Evolutionary conservation across 441 rosid genomes (phyloP).

Genomic region (Corymbia calophylla): DNA sequence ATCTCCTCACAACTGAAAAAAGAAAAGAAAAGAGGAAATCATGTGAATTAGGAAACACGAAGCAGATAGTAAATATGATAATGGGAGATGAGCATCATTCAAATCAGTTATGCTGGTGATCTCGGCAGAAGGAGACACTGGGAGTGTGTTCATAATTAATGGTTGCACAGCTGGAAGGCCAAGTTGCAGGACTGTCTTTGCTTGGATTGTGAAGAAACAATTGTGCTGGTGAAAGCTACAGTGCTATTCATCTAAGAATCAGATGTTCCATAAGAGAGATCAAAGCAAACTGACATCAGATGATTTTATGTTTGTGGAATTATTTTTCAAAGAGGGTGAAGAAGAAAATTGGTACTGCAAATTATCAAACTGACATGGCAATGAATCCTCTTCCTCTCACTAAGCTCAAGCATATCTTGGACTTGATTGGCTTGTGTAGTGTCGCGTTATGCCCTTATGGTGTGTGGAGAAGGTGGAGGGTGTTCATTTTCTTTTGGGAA

Average conservation of each 20-base stretch:
- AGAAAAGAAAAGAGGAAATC: neutral
- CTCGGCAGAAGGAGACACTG: neutral
- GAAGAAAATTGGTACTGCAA: neutral
- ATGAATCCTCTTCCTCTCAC: neutral
- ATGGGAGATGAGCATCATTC: neutral
- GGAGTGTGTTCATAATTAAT: neutral
- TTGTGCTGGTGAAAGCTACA: neutral
- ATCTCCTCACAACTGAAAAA: slow-evolving; percentile 82
- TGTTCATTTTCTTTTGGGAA: neutral
- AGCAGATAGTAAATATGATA: neutral
- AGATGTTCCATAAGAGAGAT: neutral
- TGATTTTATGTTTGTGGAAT: neutral
- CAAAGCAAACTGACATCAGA: neutral
- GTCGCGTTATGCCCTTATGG: neutral
- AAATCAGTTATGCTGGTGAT: neutral
- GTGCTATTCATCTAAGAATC: neutral
- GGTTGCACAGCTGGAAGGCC: neutral
- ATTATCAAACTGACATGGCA: neutral
- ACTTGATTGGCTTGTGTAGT: neutral
- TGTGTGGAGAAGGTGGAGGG: neutral
- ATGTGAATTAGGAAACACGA: slow-evolving; percentile 2
- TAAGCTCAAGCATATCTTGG: neutral
- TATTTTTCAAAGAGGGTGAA: neutral
- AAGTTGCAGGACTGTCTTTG: neutral
- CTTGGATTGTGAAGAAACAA: neutral